These are phyloP conservation scores for Diaporthe ilicicola DNA, from an alignment of 2,329 filamentous ascomycete genomes.

Conservation along the genomic window DNA sequence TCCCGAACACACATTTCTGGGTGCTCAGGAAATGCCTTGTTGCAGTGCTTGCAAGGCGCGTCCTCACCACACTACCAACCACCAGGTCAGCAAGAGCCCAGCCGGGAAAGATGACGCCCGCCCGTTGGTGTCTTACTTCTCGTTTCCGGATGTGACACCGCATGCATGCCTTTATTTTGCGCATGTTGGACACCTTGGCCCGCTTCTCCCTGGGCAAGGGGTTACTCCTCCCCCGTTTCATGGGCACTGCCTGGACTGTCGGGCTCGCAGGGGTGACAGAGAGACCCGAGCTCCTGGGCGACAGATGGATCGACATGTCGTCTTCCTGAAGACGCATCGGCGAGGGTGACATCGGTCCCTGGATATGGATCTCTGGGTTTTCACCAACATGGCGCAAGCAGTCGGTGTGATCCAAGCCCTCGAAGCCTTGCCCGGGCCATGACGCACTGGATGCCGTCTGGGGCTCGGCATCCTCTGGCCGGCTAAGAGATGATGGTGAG, in stretches of 20 bases:
- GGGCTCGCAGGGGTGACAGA: background rate
- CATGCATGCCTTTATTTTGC: conserved; percentile 23
- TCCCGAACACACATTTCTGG: conserved; percentile 25
- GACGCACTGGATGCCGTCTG: background rate
- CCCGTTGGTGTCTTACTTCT: conserved; percentile 13
- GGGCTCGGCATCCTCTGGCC: background rate
- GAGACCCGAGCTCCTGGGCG: background rate
- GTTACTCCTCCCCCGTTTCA: conserved; percentile 23
- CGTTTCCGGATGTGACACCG: conserved; percentile 29
- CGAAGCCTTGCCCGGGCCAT: background rate
- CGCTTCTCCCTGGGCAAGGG: conserved; percentile 2
- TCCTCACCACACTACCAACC: conserved; percentile 17
- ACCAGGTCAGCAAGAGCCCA: background rate
- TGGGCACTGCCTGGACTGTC: background rate
- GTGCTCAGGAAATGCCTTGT: conserved; percentile 1
- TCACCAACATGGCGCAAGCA: conserved; percentile 8
- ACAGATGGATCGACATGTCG: background rate
- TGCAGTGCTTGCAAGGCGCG: conserved; percentile 23
- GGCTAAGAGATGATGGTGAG: background rate
- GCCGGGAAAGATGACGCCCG: background rate
- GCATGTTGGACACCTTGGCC: conserved; percentile 24
- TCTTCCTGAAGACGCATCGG: conserved; percentile 10
- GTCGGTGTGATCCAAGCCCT: background rate
- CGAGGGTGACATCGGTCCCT: conserved; percentile 1
- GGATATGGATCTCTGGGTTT: background rate